Percentiles rank a stretch among this genome's conserved stretches.
phyloP scores from a whole-genome alignment of 768 basidiomycete species.

The Amanita brunnescens region DNA sequence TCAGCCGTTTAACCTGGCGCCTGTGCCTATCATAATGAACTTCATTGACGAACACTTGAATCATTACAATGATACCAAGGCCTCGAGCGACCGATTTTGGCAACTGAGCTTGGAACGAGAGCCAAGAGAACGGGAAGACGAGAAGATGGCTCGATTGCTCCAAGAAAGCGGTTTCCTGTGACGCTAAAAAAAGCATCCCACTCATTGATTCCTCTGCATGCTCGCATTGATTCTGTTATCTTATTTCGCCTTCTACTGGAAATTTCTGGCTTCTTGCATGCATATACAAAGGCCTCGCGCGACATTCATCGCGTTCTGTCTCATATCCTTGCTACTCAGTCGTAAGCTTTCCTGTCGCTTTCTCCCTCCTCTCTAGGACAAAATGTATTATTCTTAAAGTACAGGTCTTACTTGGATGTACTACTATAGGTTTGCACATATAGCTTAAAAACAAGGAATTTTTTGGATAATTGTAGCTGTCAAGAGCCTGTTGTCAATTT shows the following conservation, averaged over 20 bases:
- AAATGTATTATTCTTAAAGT: conserved; percentile 4
- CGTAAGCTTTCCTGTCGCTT: not conserved
- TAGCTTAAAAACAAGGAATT: not conserved
- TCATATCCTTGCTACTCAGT: not conserved
- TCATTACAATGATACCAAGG: conserved; percentile 57
- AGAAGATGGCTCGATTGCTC: conserved; percentile 87
- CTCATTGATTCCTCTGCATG: conserved; percentile 3
- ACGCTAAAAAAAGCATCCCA: conserved; percentile 10
- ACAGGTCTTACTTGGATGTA: not conserved
- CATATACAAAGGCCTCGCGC: not conserved
- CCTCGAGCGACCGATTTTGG: conserved; percentile 76
- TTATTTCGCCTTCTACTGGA: not conserved
- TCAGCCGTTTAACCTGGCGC: conserved; percentile 77
- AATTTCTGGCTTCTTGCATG: not conserved
- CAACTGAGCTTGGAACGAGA: conserved; percentile 79
- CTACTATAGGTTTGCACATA: not conserved
- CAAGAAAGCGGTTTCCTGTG: conserved; percentile 86
- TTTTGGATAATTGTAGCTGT: no score
- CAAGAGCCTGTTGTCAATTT: no score
- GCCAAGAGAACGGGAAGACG: conserved; percentile 91
- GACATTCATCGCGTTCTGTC: not conserved
- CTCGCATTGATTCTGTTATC: not conserved
- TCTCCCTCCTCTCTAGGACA: not conserved
- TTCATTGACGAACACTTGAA: conserved; percentile 77
- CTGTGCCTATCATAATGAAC: conserved; percentile 53